phyloP scores from a whole-genome alignment of 2,329 filamentous ascomycete species.

The Aspergillus fijiensis region DNA sequence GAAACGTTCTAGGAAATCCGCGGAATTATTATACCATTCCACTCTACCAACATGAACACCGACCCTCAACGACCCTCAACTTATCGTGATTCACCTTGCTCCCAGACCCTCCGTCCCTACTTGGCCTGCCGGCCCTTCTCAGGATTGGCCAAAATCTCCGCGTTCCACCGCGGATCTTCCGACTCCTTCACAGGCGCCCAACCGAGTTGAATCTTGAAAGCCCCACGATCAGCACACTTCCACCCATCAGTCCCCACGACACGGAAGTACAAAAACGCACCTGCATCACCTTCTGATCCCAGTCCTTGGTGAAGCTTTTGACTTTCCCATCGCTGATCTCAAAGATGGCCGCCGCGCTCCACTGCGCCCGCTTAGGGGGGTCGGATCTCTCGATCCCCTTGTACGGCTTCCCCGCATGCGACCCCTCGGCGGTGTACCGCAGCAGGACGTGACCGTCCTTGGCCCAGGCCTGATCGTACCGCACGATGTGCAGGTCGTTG shows the following conservation, averaged over 20 bases:
- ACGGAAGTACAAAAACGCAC: not conserved
- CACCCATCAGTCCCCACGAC: not conserved
- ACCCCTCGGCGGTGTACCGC: slow-evolving; percentile 40
- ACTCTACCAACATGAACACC: no score
- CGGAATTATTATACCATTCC: no score
- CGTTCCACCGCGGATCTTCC: slow-evolving; percentile 23
- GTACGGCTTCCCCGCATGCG: slow-evolving; percentile 36
- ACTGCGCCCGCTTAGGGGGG: slow-evolving; percentile 30
- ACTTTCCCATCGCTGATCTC: slow-evolving; percentile 39
- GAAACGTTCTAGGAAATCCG: no score
- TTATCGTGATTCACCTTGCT: no score
- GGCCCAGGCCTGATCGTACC: slow-evolving; percentile 37
- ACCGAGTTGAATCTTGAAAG: slow-evolving; percentile 19
- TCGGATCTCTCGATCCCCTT: slow-evolving; percentile 36
- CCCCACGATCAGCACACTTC: not conserved
- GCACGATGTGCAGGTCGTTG: slow-evolving; percentile 36
- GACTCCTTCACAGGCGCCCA: slow-evolving; percentile 23
- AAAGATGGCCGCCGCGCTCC: slow-evolving; percentile 42
- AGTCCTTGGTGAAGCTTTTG: slow-evolving; percentile 39
- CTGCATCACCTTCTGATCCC: slow-evolving; percentile 34
- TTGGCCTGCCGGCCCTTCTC: slow-evolving; percentile 16
- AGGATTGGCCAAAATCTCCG: slow-evolving; percentile 18
- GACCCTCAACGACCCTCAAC: no score
- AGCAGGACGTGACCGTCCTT: slow-evolving; percentile 38
- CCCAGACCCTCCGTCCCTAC: not conserved